phyloP scores from a whole-genome alignment of 1,284 basidiomycete genomes.

The Schizophyllum amplum region DNA sequence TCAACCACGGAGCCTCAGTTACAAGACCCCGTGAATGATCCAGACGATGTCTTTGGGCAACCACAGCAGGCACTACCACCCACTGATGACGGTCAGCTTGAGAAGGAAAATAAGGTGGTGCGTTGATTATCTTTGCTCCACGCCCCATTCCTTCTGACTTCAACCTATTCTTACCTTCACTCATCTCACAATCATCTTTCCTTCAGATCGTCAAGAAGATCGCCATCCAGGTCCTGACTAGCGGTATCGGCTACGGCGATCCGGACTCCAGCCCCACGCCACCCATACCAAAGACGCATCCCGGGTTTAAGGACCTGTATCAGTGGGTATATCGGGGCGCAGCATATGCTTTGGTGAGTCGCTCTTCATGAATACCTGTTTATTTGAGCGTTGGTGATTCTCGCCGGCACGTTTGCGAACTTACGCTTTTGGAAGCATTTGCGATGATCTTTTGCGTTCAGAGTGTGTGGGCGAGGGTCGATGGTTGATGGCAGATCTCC shows the following conservation, averaged over 20 bases:
- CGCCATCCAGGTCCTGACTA: conserved; percentile 4
- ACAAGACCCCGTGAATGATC: conserved; percentile 21
- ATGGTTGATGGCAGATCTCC: no score
- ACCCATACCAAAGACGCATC: conserved; percentile 11
- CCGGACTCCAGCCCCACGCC: neutral
- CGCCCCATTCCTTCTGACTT: no score
- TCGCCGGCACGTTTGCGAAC: no score
- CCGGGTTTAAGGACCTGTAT: conserved; percentile 13
- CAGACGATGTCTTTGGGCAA: conserved; percentile 43
- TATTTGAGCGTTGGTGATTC: no score
- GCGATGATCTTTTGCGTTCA: no score
- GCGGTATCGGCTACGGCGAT: neutral
- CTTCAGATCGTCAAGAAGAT: conserved; percentile 13
- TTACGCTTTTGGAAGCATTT: no score
- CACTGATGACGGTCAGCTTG: conserved; percentile 10
- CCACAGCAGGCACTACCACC: conserved; percentile 21
- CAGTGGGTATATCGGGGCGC: conserved; percentile 11
- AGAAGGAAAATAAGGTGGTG: conserved; percentile 14
- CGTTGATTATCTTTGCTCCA: neutral
- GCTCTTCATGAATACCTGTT: no score
- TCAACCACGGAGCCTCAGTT: conserved; percentile 24
- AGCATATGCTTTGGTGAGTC: conserved; percentile 10
- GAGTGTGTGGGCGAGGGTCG: no score
- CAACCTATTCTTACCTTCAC: no score
- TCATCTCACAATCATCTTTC: neutral